A percentile compares a stretch with the other conserved stretches of the same genome.
Conservation (phyloP, 495 filamentous ascomycete species). For the Aspergillus haitiensis region DNA sequence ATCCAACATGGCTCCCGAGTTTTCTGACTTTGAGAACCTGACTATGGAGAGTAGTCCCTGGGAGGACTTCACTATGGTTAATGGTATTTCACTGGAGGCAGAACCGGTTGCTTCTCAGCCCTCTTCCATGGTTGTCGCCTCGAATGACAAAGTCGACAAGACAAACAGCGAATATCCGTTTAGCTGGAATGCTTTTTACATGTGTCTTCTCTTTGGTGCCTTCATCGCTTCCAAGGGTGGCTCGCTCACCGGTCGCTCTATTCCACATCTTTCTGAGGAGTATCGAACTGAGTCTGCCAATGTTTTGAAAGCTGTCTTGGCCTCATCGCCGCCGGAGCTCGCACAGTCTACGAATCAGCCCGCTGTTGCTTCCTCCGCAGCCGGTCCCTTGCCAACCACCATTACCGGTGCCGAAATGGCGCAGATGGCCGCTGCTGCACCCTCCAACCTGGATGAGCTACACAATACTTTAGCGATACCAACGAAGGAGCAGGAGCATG, state of each 20-base stretch:
- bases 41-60: slow-evolving; percentile 73
- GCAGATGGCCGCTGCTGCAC: slow-evolving; percentile 54
- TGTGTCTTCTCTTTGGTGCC: slow-evolving; percentile 94
- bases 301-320: slow-evolving; percentile 84
- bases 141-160: slow-evolving; percentile 58
- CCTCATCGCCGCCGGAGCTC: slow-evolving; percentile 53
- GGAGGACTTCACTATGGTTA: slow-evolving; percentile 77
- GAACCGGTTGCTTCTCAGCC: slow-evolving; percentile 34
- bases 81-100: slow-evolving; percentile 52
- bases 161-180: slow-evolving; percentile 61
- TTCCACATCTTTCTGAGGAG: slow-evolving; percentile 89
- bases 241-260: slow-evolving; percentile 55
- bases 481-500: slow-evolving; percentile 81
- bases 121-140: slow-evolving; percentile 25
- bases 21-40: slow-evolving; percentile 77
- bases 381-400: slow-evolving; percentile 47
- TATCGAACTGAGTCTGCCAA: slow-evolving; percentile 89
- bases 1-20: slow-evolving; percentile 64
- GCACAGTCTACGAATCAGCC: slow-evolving; percentile 33
- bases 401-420: slow-evolving; percentile 48
- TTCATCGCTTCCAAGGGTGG: slow-evolving; percentile 88
- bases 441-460: slow-evolving; percentile 72
- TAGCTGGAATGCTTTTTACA: slow-evolving; percentile 59
- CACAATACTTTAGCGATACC: slow-evolving; percentile 72
- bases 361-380: slow-evolving; percentile 44